Evolutionary conservation across 2,329 filamentous ascomycete species (phyloP).

Genomic region (Paecilomyces fulvus): DNA sequence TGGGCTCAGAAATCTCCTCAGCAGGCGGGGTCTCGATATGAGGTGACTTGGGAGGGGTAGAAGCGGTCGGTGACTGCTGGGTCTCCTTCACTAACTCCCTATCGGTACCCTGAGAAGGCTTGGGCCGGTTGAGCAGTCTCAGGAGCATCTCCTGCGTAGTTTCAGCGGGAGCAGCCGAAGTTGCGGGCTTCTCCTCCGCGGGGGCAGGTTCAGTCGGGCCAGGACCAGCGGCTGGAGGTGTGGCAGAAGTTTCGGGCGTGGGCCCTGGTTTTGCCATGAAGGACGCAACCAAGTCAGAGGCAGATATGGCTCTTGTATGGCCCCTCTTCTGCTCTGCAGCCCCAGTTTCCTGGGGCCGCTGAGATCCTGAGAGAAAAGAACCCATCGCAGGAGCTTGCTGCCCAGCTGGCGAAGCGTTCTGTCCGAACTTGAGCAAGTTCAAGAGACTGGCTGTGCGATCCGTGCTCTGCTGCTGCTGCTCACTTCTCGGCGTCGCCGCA

Average conservation of each 20-base stretch:
- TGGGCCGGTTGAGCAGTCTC: slow-evolving; percentile 73
- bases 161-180: slow-evolving; percentile 38
- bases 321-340: slow-evolving; percentile 13
- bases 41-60: slow-evolving; percentile 24
- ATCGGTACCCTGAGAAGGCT: slow-evolving; percentile 17
- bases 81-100: slow-evolving; percentile 14
- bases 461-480: slow-evolving; percentile 31
- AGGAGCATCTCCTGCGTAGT: slow-evolving; percentile 81
- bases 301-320: slow-evolving; percentile 38
- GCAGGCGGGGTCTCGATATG: slow-evolving; percentile 13
- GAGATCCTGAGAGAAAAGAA: slow-evolving; percentile 19
- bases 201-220: slow-evolving; percentile 15
- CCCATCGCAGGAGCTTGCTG: slow-evolving; percentile 17
- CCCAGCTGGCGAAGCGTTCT: slow-evolving; percentile 27
- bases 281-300: slow-evolving; percentile 50
- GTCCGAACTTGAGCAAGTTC: slow-evolving; percentile 57
- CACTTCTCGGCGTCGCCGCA: slow-evolving; percentile 34
- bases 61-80: slow-evolving; percentile 36
- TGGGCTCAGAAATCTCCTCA: slow-evolving; percentile 7
- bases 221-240: slow-evolving; percentile 16
- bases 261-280: slow-evolving; percentile 42
- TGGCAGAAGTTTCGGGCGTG: slow-evolving; percentile 19
- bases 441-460: slow-evolving; percentile 51
- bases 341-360: slow-evolving; percentile 16
- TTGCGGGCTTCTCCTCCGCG: slow-evolving; percentile 9